Evolutionary conservation across 352 stramenopile genomes (phyloP).

Genomic region (Pythium biforme): DNA sequence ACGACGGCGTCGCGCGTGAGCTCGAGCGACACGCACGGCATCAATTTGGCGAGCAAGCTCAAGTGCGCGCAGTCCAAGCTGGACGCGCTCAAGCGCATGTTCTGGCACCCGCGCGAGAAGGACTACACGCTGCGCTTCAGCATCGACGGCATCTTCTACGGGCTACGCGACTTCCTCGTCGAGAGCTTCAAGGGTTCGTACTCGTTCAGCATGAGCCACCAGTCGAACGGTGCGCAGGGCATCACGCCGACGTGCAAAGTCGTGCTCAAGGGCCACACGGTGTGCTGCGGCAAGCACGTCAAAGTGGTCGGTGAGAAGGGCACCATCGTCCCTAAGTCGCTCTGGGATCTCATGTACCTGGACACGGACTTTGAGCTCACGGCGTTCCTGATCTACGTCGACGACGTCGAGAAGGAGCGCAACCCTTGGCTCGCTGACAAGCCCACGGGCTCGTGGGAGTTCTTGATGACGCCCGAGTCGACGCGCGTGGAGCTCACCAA

Average conservation of each 20-base stretch:
- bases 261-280: conserved; percentile 55
- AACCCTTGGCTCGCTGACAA: conserved; percentile 28
- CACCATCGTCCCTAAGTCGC: conserved; percentile 70
- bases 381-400: conserved; percentile 64
- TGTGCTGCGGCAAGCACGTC: conserved; percentile 69
- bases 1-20: conserved; percentile 20
- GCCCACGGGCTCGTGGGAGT: conserved; percentile 57
- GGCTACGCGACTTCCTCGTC: conserved; percentile 66
- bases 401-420: conserved; percentile 41
- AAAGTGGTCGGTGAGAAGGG: conserved; percentile 78
- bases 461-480: conserved; percentile 50
- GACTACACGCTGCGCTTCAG: conserved; percentile 76
- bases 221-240: conserved; percentile 61
- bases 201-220: conserved; percentile 61
- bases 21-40: conserved; percentile 40
- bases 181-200: conserved; percentile 62
- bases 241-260: conserved; percentile 71
- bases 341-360: conserved; percentile 81
- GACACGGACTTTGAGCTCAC: conserved; percentile 62
- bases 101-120: conserved; percentile 72
- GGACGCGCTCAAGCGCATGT: conserved; percentile 61
- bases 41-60: conserved; percentile 57
- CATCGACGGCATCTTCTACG: conserved; percentile 79
- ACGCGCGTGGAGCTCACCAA: conserved; percentile 67
- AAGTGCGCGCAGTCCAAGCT: conserved; percentile 68